Evolutionary conservation across 192 early-diverging fungal species (phyloP).

Genomic region (Backusella morwellensis): DNA sequence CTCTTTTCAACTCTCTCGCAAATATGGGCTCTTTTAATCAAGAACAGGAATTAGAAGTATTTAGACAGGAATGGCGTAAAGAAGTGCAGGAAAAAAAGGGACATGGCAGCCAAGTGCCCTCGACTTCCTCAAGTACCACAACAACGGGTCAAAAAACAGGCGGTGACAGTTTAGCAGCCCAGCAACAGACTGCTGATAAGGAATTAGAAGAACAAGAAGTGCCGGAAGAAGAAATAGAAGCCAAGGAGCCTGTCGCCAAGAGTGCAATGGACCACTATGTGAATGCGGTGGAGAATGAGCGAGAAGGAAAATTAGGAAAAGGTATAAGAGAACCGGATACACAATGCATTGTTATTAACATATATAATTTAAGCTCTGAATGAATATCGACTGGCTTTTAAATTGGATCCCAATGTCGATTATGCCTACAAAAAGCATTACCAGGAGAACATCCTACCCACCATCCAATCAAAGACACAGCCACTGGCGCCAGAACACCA

Average conservation of each 20-base stretch:
- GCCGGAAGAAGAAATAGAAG: not conserved
- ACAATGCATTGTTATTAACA: not conserved
- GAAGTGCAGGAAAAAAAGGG: constrained; percentile 23
- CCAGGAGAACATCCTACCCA: constrained; percentile 5
- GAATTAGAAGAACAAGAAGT: not conserved
- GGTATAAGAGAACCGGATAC: constrained; percentile 12
- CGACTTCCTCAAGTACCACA: not conserved
- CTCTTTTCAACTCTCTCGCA: not conserved
- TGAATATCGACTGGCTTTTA: constrained; percentile 36
- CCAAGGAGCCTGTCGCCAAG: not conserved
- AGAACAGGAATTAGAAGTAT: constrained; percentile 23
- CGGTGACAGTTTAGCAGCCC: not conserved
- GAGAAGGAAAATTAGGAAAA: constrained; percentile 36
- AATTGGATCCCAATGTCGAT: constrained; percentile 32
- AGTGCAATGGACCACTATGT: constrained; percentile 35
- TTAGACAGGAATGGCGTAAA: constrained; percentile 25
- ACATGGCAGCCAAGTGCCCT: not conserved
- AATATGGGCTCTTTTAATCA: not conserved
- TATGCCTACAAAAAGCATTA: constrained; percentile 28
- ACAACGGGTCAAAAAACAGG: not conserved
- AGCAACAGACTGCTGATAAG: constrained; percentile 3
- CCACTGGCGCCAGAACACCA: not conserved
- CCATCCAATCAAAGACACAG: not conserved
- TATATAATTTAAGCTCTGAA: constrained; percentile 21
- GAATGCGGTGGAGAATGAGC: constrained; percentile 30